Conservation (phyloP, 1,284 basidiomycete genomes). For the Malassezia slooffiae region DNA sequence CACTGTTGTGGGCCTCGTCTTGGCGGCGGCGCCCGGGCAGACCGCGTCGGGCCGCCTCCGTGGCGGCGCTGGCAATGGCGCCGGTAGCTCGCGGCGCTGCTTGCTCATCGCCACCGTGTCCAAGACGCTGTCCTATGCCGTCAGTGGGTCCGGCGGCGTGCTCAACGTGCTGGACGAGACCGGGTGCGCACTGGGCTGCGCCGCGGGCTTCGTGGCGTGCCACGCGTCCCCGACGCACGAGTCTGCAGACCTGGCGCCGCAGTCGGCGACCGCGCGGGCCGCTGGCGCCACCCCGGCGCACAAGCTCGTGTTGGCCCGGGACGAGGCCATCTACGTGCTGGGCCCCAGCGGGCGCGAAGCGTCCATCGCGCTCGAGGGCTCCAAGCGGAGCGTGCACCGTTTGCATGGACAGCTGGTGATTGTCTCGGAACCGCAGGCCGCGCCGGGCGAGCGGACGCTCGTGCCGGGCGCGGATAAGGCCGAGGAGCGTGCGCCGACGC, state of each 20-base stretch:
- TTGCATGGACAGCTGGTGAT: conserved; percentile 53
- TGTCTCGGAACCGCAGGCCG: conserved; percentile 54
- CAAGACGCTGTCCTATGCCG: conserved; percentile 65
- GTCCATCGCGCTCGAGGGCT: conserved; percentile 58
- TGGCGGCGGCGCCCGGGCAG: conserved; percentile 42
- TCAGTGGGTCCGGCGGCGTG: conserved; percentile 60
- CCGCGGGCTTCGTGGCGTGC: conserved; percentile 47
- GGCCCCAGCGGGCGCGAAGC: conserved; percentile 70
- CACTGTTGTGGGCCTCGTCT: conserved; percentile 81
- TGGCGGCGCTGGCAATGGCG: too few relatives aligned
- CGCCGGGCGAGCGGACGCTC: conserved; percentile 5
- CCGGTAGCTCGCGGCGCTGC: too few relatives aligned
- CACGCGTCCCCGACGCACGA: not conserved
- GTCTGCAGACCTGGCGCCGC: not conserved
- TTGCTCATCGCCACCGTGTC: conserved; percentile 82
- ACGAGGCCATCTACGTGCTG: conserved; percentile 84
- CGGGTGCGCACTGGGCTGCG: conserved; percentile 72
- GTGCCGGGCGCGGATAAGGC: conserved; percentile 6
- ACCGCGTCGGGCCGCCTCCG: conserved; percentile 33
- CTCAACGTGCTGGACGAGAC: conserved; percentile 70
- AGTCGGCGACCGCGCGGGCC: not conserved
- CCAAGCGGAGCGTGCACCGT: conserved; percentile 29
- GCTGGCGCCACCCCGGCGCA: conserved; percentile 49
- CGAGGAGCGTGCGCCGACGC: conserved; percentile 50
- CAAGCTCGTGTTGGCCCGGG: conserved; percentile 73